phyloP scores from a whole-genome alignment of 352 stramenopile species.

The Phytophthora constricta region DNA sequence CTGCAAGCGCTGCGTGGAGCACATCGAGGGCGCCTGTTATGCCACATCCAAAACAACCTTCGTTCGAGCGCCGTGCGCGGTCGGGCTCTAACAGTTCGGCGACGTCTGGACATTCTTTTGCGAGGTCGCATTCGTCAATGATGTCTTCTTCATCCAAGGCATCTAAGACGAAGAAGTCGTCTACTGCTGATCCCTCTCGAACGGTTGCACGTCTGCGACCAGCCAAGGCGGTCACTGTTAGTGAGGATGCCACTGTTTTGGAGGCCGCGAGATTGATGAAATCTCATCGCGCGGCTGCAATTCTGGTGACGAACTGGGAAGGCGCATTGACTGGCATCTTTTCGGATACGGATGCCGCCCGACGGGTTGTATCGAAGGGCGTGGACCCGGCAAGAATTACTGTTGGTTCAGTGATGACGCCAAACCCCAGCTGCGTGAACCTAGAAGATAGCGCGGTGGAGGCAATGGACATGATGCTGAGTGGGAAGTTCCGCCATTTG shows the following conservation, averaged over 20 bases:
- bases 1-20: conserved; percentile 25
- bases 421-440: conserved; percentile 82
- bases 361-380: conserved; percentile 79
- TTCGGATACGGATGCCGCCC: conserved; percentile 91
- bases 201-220: conserved; percentile 81
- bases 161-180: conserved; percentile 57
- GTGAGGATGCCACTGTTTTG: conserved; percentile 78
- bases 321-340: conserved; percentile 94
- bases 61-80: conserved; percentile 52
- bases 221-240: conserved; percentile 91
- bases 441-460: conserved; percentile 85
- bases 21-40: conserved; percentile 30
- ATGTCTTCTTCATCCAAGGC: conserved; percentile 76
- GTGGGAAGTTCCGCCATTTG: conserved; percentile 95
- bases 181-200: conserved; percentile 59
- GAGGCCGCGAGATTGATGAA: conserved; percentile 92
- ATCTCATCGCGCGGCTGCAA: conserved; percentile 89
- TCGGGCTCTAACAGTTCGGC: conserved; percentile 79
- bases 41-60: conserved; percentile 30
- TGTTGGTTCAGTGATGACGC: conserved; percentile 87
- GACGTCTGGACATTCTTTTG: conserved; percentile 81
- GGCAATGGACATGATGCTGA: conserved; percentile 88
- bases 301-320: conserved; percentile 90
- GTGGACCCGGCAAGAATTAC: conserved; percentile 69
- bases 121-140: conserved; percentile 78